Evolutionary conservation across 2,329 filamentous ascomycete genomes (phyloP).

Genomic region (Colletotrichum gigasporum): DNA sequence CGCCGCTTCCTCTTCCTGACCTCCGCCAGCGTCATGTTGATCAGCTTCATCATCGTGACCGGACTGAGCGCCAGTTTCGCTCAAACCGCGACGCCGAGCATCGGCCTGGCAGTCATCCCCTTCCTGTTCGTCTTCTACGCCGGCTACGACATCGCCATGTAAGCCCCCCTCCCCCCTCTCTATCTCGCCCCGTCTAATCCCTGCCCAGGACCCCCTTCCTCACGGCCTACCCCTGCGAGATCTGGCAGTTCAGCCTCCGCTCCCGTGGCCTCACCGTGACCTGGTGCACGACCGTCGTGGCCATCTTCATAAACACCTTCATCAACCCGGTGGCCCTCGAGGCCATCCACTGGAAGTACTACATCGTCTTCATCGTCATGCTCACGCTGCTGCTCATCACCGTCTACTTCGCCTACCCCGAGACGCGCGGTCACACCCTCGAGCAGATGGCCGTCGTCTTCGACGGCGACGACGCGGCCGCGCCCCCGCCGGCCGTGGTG

Average conservation of each 20-base stretch:
- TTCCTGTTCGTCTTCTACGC: constrained; percentile 52
- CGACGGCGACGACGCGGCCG: constrained; percentile 21
- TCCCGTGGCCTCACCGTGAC: constrained; percentile 19
- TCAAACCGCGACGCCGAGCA: constrained; percentile 32
- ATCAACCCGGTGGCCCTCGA: constrained; percentile 55
- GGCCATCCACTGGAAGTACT: constrained; percentile 53
- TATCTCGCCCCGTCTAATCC: background rate
- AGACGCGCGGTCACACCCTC: constrained; percentile 26
- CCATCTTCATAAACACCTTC: constrained; percentile 41
- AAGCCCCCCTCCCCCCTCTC: background rate
- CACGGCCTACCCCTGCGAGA: constrained; percentile 25
- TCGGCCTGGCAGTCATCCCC: constrained; percentile 42
- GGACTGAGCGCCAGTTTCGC: constrained; percentile 31
- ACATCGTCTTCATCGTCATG: constrained; percentile 52
- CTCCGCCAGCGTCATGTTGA: constrained; percentile 22
- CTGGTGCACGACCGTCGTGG: constrained; percentile 21
- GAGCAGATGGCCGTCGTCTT: constrained; percentile 30
- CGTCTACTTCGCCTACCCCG: constrained; percentile 22
- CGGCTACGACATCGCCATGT: constrained; percentile 34
- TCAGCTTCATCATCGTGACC: constrained; percentile 25
- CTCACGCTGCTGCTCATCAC: constrained; percentile 31
- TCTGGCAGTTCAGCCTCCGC: constrained; percentile 25
- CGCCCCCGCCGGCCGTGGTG: constrained; percentile 3
- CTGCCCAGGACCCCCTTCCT: constrained; percentile 2
- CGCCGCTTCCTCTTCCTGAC: constrained; percentile 28